A percentile compares a stretch with the other conserved stretches of the same genome.
These are phyloP conservation scores for Neonectria magnoliae DNA, from an alignment of 2,329 filamentous ascomycete genomes.

Conservation along the genomic window DNA sequence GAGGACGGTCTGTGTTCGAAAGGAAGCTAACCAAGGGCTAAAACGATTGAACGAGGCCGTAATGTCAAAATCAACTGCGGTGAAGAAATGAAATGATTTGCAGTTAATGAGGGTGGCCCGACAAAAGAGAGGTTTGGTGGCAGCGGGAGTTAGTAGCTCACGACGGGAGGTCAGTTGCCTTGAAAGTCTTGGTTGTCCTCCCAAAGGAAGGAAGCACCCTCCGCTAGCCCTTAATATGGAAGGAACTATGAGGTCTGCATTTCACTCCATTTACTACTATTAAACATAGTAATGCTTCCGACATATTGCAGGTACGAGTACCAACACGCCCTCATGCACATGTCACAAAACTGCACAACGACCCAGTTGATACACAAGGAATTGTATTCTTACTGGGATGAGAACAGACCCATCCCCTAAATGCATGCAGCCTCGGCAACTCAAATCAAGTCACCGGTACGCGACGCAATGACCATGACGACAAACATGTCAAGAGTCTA, in stretches of 20 bases:
- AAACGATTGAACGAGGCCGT: neutral
- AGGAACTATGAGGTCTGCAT: neutral
- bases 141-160: neutral
- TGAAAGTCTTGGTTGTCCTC: neutral
- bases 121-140: neutral
- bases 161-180: neutral
- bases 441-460: conserved; percentile 28
- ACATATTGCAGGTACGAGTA: neutral
- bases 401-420: conserved; percentile 7
- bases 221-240: neutral
- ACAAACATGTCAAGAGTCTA: conserved; percentile 32
- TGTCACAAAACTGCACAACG: neutral
- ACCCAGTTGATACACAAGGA: conserved; percentile 10
- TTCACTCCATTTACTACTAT: too few relatives aligned
- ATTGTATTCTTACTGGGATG: conserved; percentile 22
- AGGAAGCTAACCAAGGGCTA: conserved; percentile 11
- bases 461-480: conserved; percentile 20
- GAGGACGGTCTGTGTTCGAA: neutral
- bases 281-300: too few relatives aligned
- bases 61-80: conserved; percentile 6
- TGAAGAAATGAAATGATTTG: conserved; percentile 20
- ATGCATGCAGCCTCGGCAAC: conserved; percentile 19
- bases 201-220: neutral
- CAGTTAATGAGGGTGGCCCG: conserved; percentile 11
- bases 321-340: neutral